Evolutionary conservation across 352 stramenopile species (phyloP).

Genomic region (Aphanomyces invadans): DNA sequence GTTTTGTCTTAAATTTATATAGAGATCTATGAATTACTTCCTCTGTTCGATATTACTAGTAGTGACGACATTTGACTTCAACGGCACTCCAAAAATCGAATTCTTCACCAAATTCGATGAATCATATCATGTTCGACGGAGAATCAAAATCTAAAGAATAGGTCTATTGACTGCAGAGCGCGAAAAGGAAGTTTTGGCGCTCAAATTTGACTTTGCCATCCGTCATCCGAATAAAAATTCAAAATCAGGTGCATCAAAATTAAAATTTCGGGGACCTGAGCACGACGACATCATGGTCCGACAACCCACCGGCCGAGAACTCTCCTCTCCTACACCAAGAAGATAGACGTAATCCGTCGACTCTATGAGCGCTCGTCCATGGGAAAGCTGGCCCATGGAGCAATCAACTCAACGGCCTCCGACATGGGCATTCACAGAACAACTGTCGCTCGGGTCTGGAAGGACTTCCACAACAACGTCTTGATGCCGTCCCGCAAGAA

Average conservation of each 20-base stretch:
- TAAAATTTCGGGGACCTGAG: constrained; percentile 5
- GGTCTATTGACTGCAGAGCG: constrained; percentile 3
- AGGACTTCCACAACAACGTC: background rate
- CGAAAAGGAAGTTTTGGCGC: constrained; percentile 1
- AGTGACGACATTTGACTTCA: constrained; percentile 4
- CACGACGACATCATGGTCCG: background rate
- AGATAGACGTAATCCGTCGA: background rate
- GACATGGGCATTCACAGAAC: background rate
- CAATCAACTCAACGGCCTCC: background rate
- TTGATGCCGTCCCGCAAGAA: background rate
- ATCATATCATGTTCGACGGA: constrained; percentile 3
- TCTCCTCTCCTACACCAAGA: constrained; percentile 5
- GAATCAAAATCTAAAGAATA: constrained; percentile 1
- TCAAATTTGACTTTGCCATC: constrained; percentile 4
- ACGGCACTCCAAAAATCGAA: background rate
- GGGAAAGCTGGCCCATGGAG: background rate
- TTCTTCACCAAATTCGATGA: constrained; percentile 4
- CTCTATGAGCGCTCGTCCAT: background rate
- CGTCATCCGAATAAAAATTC: constrained; percentile 1
- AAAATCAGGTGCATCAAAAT: background rate
- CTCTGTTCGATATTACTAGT: constrained; percentile 10
- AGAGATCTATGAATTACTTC: no score
- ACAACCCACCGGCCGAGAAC: background rate
- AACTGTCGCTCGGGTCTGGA: background rate
- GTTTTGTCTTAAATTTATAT: no score